Percentiles rank a stretch among this genome's conserved stretches.
These are phyloP conservation scores for Suillus paluster DNA, from an alignment of 768 basidiomycete species.

Conservation along the genomic window DNA sequence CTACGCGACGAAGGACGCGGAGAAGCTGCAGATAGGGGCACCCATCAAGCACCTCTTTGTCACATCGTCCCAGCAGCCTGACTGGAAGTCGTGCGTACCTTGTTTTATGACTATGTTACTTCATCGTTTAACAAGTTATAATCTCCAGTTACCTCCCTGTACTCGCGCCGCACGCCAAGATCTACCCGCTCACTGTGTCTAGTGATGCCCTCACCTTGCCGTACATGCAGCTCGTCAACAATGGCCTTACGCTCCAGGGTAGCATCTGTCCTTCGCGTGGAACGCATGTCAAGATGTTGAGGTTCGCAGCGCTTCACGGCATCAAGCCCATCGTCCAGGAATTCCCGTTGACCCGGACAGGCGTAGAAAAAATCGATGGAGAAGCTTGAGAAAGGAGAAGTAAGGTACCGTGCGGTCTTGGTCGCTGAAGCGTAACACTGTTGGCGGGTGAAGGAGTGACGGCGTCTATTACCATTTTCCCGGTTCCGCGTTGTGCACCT, in stretches of 20 bases:
- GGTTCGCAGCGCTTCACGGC: conserved; percentile 36
- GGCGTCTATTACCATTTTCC: neutral
- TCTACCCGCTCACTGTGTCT: conserved; percentile 33
- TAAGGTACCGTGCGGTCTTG: conserved; percentile 39
- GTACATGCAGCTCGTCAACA: conserved; percentile 17
- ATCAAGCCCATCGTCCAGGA: conserved; percentile 34
- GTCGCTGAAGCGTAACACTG: conserved; percentile 10
- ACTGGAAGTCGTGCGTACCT: conserved; percentile 32
- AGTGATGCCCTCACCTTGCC: conserved; percentile 26
- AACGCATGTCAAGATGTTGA: conserved; percentile 36
- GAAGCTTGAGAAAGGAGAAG: conserved; percentile 26
- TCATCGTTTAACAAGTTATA: neutral
- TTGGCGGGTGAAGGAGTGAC: neutral
- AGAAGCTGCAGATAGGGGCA: conserved; percentile 29
- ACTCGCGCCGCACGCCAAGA: conserved; percentile 23
- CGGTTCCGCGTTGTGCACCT: too few relatives aligned
- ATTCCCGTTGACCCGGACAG: conserved; percentile 36
- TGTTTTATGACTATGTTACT: neutral
- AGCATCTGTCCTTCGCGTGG: conserved; percentile 27
- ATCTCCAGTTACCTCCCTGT: conserved; percentile 27
- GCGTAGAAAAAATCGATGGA: conserved; percentile 32
- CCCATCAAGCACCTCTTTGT: conserved; percentile 36
- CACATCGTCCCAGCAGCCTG: conserved; percentile 30
- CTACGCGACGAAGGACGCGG: conserved; percentile 31
- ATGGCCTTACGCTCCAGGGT: conserved; percentile 31